Conservation (phyloP, 2,329 filamentous ascomycete species). For the Botrytis porri region DNA sequence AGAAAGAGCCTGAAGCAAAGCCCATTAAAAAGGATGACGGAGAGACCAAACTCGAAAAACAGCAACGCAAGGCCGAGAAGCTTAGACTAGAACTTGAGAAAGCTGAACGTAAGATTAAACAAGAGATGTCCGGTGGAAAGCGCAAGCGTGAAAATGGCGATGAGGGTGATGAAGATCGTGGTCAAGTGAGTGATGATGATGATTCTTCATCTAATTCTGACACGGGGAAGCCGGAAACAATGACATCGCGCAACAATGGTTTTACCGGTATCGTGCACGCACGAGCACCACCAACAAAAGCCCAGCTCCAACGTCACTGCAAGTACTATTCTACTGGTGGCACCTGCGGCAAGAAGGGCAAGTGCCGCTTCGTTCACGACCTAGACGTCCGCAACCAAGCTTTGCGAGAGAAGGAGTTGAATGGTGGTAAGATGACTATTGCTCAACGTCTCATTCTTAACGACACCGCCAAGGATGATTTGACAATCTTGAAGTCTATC, state of each 20-base stretch:
- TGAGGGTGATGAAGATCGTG: conserved; percentile 60
- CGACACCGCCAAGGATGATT: conserved; percentile 66
- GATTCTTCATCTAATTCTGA: conserved; percentile 41
- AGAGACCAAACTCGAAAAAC: conserved; percentile 50
- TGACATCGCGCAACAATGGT: conserved; percentile 47
- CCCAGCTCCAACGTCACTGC: conserved; percentile 63
- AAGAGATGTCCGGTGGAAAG: conserved; percentile 55
- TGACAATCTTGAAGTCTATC: conserved; percentile 63
- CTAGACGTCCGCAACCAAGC: conserved; percentile 60
- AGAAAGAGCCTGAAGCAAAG: conserved; percentile 39
- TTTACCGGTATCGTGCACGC: conserved; percentile 25
- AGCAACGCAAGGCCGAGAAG: conserved; percentile 57
- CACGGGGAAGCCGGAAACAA: conserved; percentile 57
- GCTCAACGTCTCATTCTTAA: conserved; percentile 64
- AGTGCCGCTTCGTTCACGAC: conserved; percentile 71
- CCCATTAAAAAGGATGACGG: conserved; percentile 49
- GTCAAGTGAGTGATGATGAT: conserved; percentile 36
- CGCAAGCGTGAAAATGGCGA: conserved; percentile 66
- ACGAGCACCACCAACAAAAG: conserved; percentile 49
- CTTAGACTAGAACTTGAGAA: conserved; percentile 63
- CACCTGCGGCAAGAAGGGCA: conserved; percentile 69
- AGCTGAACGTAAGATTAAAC: conserved; percentile 52
- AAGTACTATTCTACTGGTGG: conserved; percentile 69
- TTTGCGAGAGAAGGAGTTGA: conserved; percentile 60
- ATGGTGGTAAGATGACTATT: conserved; percentile 63